Percentiles rank a stretch among this genome's conserved stretches.
Conservation (phyloP, 805 yeast species). For the Nakazawaea anatomiae region DNA sequence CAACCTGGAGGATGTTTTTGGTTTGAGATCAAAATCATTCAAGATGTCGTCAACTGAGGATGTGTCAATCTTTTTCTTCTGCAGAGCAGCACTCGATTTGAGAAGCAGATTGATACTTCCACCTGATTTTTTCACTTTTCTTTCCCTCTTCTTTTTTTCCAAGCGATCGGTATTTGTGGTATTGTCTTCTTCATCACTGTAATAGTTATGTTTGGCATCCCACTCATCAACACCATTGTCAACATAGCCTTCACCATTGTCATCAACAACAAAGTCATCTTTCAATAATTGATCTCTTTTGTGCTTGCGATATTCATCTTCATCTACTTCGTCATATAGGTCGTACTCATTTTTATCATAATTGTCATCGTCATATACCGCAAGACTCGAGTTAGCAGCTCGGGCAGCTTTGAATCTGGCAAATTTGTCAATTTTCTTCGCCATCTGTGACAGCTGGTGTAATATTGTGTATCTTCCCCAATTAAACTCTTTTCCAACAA, state of each 20-base stretch:
- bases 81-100: constrained; percentile 15
- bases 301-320: constrained; percentile 65
- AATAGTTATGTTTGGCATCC: constrained; percentile 51
- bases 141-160: constrained; percentile 21
- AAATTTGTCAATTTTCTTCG: constrained; percentile 40
- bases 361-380: constrained; percentile 25
- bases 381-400: constrained; percentile 45
- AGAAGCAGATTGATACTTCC: constrained; percentile 7
- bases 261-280: constrained; percentile 93
- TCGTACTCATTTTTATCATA: constrained; percentile 45
- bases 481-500: too few species aligned
- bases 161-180: constrained; percentile 19
- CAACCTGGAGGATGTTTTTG: constrained; percentile 16
- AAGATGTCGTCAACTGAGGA: constrained; percentile 62
- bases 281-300: constrained; percentile 76
- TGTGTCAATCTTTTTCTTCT: constrained; percentile 36
- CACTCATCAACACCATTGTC: constrained; percentile 92
- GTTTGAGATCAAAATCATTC: constrained; percentile 40
- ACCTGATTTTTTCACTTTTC: constrained; percentile 22
- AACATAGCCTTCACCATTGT: constrained; percentile 88
- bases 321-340: constrained; percentile 87
- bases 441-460: constrained; percentile 20
- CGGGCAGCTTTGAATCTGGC: constrained; percentile 62
- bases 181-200: constrained; percentile 49
- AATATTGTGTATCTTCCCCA: too few species aligned